Evolutionary conservation across 2,329 filamentous ascomycete species (phyloP), one percentile per base, ranked within the genome.

Genomic region (Arthrobotrys iridis): DNA sequence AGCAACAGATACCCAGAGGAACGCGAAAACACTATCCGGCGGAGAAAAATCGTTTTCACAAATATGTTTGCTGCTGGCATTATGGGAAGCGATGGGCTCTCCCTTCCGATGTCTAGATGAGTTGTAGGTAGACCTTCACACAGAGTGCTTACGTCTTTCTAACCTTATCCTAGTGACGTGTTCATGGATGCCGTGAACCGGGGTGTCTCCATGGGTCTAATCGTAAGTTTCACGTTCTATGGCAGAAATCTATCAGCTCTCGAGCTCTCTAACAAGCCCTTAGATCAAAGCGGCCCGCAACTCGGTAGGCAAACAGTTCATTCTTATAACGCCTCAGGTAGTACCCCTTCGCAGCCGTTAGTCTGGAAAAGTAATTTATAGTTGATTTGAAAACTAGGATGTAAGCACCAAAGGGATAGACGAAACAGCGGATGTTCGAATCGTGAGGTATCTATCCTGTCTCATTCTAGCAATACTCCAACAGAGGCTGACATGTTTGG

Each of bases 141-240:
- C 13, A 46, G 5, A 55, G 0, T 13, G n/a, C n/a, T 6, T 43
- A 11, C 24, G 10, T 35, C 22, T 28, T 55, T 28, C 59, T 80
- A 78, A 81, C 60, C 30, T 48, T 67, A 45, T 26, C 45, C 24
- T 74, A 87, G 85, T 81, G 95, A 99, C 81, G 95, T 99, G 30
- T 99, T 97, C 85, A 99, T 99, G 95, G 95, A 99, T 83, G 93
- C 91, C 78, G 92, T 98, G 72, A 99, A 99, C 82, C 89, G 95
- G 75, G 92, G 91, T 66, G 91, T 96, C 79, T 96, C 92, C 81
- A 97, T 96, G 79, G 91, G 91, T 77, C 93, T 99, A 90, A 91
- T 99, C 82, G 91, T 93, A 84, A 84, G 89, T 86, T 45, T 48
- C 41, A 10, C 35, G n/a, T 24, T 18, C 18, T 15, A 11, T 4